These are phyloP conservation scores for Aspergillus fischeri DNA, from an alignment of 2,329 filamentous ascomycete species.

Conservation along the genomic window DNA sequence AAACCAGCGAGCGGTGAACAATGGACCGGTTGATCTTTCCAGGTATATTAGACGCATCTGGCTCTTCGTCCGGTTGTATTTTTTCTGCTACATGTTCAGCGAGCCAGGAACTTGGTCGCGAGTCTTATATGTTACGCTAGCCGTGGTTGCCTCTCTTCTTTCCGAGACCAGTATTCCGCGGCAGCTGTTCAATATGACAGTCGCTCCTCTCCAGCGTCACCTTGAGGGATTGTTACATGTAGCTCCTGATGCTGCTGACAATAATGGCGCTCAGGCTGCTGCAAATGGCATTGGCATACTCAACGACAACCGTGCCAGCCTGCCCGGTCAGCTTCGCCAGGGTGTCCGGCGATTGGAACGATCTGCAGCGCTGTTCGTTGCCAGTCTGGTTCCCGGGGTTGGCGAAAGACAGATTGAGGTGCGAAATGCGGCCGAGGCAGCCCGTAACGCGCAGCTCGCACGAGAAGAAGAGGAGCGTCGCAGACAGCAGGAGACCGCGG, in stretches of 20 bases:
- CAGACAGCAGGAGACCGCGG: constrained; percentile 18
- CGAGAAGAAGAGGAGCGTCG: constrained; percentile 23
- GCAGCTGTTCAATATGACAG: constrained; percentile 28
- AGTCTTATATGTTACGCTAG: constrained; percentile 35
- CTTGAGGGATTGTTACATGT: constrained; percentile 41
- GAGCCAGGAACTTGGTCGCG: constrained; percentile 45
- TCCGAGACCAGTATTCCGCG: constrained; percentile 39
- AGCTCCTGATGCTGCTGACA: constrained; percentile 16
- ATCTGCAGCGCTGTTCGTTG: constrained; percentile 58
- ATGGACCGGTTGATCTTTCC: constrained; percentile 33
- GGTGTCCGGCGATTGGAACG: constrained; percentile 49
- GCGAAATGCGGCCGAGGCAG: constrained; percentile 48
- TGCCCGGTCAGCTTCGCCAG: constrained; percentile 18
- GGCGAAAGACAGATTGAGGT: constrained; percentile 59
- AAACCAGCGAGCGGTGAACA: constrained; percentile 23
- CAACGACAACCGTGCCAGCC: background rate
- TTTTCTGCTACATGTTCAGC: constrained; percentile 57
- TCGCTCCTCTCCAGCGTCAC: constrained; percentile 41
- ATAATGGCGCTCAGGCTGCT: constrained; percentile 1
- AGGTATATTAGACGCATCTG: constrained; percentile 48
- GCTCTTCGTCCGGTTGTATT: constrained; percentile 55
- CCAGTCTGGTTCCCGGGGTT: constrained; percentile 58
- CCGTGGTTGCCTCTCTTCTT: constrained; percentile 37
- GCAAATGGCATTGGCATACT: constrained; percentile 5
- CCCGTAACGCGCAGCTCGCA: constrained; percentile 25